phyloP scores from a whole-genome alignment of 306 rosid genomes.

The Gastrolobium villosum region DNA sequence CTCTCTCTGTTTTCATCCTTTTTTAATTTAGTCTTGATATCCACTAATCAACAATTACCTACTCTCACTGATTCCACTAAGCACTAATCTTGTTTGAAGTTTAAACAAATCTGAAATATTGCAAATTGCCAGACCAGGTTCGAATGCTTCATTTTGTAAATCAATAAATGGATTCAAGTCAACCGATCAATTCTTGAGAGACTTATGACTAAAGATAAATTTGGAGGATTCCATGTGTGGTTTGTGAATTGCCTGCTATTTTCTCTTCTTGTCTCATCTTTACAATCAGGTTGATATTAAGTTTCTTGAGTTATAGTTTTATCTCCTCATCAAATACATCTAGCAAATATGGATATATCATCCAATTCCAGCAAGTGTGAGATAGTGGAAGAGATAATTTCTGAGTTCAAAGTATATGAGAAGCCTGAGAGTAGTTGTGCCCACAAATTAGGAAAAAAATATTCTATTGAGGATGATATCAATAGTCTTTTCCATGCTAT shows the following conservation, averaged over 20 bases:
- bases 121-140: constrained; percentile 55
- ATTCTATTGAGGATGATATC: constrained; percentile 84
- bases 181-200: constrained; percentile 39
- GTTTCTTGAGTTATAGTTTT: constrained; percentile 34
- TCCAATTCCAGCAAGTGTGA: constrained; percentile 54
- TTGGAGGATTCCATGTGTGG: constrained; percentile 37
- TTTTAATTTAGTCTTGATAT: background rate
- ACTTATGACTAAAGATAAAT: constrained; percentile 51
- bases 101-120: constrained; percentile 50
- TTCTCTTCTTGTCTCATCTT: constrained; percentile 46
- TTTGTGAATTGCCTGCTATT: constrained; percentile 44
- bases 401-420: constrained; percentile 52
- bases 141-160: constrained; percentile 54
- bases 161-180: constrained; percentile 41
- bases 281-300: constrained; percentile 61
- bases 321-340: constrained; percentile 44
- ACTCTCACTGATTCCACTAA: background rate
- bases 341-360: constrained; percentile 59
- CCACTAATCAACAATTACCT: background rate
- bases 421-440: constrained; percentile 56
- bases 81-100: background rate
- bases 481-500: constrained; percentile 79
- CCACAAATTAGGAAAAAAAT: constrained; percentile 58
- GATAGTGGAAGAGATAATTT: constrained; percentile 71
- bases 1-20: background rate